Evolutionary conservation across 169 alveolate genomes (phyloP).

Genomic region (Toxoplasma gondii): DNA sequence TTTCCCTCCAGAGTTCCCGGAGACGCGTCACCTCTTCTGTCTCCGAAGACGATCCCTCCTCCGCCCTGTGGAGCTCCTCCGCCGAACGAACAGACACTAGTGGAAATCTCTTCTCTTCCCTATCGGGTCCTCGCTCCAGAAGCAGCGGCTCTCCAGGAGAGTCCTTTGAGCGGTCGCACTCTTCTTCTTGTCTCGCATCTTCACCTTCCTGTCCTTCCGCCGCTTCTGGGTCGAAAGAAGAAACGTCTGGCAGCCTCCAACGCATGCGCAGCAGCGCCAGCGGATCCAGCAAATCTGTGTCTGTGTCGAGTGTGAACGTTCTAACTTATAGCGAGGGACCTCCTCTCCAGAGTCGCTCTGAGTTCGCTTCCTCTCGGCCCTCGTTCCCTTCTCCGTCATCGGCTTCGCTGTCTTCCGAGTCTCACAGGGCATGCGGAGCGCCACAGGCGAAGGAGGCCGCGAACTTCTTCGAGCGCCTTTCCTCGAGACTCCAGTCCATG

Average conservation of each 20-base stretch:
- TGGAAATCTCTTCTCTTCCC: too few relatives aligned
- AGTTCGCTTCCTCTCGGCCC: not conserved
- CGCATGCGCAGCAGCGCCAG: not conserved
- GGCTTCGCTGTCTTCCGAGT: not conserved
- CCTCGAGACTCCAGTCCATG: not conserved
- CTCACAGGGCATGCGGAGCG: not conserved
- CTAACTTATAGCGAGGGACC: too few relatives aligned
- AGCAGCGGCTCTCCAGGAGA: too few relatives aligned
- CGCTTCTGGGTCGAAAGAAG: not conserved
- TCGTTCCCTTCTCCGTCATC: not conserved
- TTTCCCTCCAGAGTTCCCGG: too few relatives aligned
- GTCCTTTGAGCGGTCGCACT: too few relatives aligned
- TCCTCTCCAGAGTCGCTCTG: not conserved
- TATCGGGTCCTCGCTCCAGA: too few relatives aligned
- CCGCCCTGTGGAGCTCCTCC: too few relatives aligned
- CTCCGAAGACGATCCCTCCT: too few relatives aligned
- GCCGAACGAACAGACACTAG: too few relatives aligned
- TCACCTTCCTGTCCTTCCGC: not conserved
- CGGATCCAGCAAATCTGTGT: not conserved
- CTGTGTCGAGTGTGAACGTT: too few relatives aligned
- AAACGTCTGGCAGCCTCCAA: not conserved
- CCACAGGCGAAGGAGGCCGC: not conserved
- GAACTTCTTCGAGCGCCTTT: not conserved
- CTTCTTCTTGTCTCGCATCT: too few relatives aligned
- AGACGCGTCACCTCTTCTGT: too few relatives aligned